These are phyloP conservation scores for Pouteria glomerata DNA, from an alignment of 148 eudicot genomes.

Conservation along the genomic window DNA sequence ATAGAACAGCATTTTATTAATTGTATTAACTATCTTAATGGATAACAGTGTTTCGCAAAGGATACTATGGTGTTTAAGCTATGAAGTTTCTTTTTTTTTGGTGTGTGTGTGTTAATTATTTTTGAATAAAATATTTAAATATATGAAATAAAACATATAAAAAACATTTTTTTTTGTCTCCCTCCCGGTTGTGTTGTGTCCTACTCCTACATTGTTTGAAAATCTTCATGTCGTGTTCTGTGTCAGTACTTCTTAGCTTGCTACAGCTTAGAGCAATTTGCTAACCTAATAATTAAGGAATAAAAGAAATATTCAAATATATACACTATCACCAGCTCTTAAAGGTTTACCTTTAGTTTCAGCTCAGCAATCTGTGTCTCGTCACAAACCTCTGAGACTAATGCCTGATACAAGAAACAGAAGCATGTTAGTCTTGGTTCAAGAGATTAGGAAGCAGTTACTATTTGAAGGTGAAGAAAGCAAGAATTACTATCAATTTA, in stretches of 20 bases:
- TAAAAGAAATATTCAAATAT: neutral
- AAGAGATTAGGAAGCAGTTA: neutral
- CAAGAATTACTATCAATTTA: neutral
- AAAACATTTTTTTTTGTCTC: too few species aligned
- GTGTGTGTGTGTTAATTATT: too few species aligned
- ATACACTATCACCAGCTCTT: neutral
- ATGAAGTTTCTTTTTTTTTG: too few species aligned
- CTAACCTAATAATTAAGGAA: neutral
- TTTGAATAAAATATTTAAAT: too few species aligned
- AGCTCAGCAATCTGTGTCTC: conserved; percentile 83
- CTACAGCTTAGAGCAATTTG: neutral
- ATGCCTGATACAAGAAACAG: conserved; percentile 42
- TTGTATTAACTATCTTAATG: too few species aligned
- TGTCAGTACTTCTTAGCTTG: neutral
- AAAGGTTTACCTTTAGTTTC: conserved; percentile 63
- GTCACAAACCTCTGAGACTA: conserved; percentile 72
- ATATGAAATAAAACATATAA: too few species aligned
- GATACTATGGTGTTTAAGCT: too few species aligned
- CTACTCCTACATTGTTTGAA: too few species aligned
- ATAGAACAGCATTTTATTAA: too few species aligned
- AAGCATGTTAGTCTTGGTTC: neutral
- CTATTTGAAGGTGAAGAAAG: neutral
- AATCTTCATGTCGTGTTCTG: too few species aligned
- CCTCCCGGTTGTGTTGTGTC: too few species aligned
- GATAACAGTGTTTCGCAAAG: too few species aligned